A percentile compares a stretch with the other conserved stretches of the same genome.
phyloP scores from a whole-genome alignment of 2,329 filamentous ascomycete species.

The Aspergillus intermedius region DNA sequence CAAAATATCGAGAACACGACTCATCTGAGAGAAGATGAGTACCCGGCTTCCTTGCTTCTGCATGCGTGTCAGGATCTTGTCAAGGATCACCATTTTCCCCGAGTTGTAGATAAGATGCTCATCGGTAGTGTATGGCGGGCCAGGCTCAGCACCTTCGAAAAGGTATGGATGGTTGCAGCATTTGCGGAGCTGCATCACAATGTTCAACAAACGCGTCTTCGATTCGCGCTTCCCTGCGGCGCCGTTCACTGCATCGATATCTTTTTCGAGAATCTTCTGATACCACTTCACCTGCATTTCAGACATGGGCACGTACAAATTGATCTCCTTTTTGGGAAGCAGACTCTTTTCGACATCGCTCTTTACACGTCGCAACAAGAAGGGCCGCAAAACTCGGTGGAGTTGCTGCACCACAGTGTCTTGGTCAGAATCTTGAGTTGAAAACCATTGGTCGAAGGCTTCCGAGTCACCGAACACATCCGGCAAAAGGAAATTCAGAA shows the following conservation, averaged over 20 bases:
- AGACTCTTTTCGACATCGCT: conserved; percentile 97
- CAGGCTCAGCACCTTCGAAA: conserved; percentile 94
- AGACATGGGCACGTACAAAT: conserved; percentile 95
- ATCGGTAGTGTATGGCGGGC: conserved; percentile 95
- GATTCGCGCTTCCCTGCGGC: conserved; percentile 94
- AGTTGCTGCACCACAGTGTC: conserved; percentile 94
- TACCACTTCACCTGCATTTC: conserved; percentile 99
- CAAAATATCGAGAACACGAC: conserved; percentile 88
- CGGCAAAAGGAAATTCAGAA: conserved; percentile 94
- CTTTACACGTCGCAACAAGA: conserved; percentile 92
- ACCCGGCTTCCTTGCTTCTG: conserved; percentile 83
- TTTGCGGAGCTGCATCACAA: conserved; percentile 98
- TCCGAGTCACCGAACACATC: conserved; percentile 96
- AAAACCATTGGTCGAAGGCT: conserved; percentile 98
- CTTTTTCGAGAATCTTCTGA: conserved; percentile 96
- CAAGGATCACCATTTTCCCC: conserved; percentile 95
- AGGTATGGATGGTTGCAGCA: conserved; percentile 98
- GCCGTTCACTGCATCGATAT: conserved; percentile 97
- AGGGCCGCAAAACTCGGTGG: conserved; percentile 85
- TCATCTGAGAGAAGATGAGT: conserved; percentile 99
- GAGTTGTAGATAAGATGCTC: conserved; percentile 91
- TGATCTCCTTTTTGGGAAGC: conserved; percentile 93
- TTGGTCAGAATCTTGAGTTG: conserved; percentile 79
- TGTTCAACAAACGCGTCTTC: conserved; percentile 93
- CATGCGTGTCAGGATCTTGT: conserved; percentile 80